phyloP scores from a whole-genome alignment of 495 filamentous ascomycete genomes.

The Tuber indicum region DNA sequence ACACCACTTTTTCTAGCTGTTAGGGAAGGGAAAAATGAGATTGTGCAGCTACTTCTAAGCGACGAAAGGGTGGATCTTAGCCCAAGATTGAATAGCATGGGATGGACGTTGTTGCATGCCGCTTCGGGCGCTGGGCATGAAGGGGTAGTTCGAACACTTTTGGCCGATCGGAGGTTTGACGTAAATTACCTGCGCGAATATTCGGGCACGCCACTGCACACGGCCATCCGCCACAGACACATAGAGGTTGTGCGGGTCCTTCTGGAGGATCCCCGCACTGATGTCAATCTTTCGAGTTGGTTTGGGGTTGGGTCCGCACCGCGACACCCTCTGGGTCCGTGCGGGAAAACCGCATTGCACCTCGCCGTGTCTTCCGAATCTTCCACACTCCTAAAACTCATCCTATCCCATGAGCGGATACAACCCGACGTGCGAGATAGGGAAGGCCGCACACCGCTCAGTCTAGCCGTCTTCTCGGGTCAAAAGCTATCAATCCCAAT shows the following conservation, averaged over 20 bases:
- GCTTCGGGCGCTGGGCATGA: neutral
- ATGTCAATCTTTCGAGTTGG: constrained; percentile 1
- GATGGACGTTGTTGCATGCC: neutral
- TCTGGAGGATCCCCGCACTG: neutral
- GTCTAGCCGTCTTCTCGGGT: neutral
- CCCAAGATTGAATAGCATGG: neutral
- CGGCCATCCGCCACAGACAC: neutral
- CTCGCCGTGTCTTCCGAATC: neutral
- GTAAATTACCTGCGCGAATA: neutral
- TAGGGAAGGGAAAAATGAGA: neutral
- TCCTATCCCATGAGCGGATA: neutral
- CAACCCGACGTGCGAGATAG: neutral
- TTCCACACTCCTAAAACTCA: neutral
- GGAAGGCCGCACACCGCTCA: neutral
- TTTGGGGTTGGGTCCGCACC: neutral
- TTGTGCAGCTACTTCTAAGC: neutral
- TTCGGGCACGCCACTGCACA: neutral
- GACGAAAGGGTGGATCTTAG: neutral
- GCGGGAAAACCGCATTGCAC: neutral
- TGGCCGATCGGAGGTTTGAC: neutral
- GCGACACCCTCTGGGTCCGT: neutral
- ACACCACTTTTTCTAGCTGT: constrained; percentile 3
- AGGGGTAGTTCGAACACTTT: neutral
- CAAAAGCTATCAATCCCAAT: neutral
- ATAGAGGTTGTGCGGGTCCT: neutral